A percentile compares a stretch with the other conserved stretches of the same genome.
These are phyloP conservation scores for Magnaporthiopsis incrustans DNA, from an alignment of 2,329 filamentous ascomycete genomes.

Conservation along the genomic window DNA sequence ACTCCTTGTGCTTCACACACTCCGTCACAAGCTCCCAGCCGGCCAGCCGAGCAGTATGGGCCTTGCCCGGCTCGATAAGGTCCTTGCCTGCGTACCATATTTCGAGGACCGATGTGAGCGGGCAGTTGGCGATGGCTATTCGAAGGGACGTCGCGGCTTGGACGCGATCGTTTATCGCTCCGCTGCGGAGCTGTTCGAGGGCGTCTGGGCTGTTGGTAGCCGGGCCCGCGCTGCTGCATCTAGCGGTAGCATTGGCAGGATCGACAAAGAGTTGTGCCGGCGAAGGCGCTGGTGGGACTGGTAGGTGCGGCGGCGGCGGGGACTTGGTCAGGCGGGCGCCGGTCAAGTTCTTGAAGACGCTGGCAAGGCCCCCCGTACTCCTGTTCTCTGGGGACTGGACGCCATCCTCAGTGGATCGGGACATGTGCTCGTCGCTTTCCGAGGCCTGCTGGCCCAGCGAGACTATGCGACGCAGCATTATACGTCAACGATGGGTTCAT, in stretches of 20 bases:
- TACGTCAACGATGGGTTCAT: slow-evolving; percentile 20
- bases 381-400: slow-evolving; percentile 46
- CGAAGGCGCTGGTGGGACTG: slow-evolving; percentile 24
- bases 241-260: slow-evolving; percentile 11
- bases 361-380: slow-evolving; percentile 48
- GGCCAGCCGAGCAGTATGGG: slow-evolving; percentile 44
- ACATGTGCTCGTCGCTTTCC: slow-evolving; percentile 46
- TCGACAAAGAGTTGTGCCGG: slow-evolving; percentile 22
- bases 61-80: slow-evolving; percentile 49
- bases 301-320: slow-evolving; percentile 30
- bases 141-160: slow-evolving; percentile 50
- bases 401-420: slow-evolving; percentile 51
- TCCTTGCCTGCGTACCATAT: slow-evolving; percentile 62
- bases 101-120: slow-evolving; percentile 48
- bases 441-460: slow-evolving; percentile 33
- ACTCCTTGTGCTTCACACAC: slow-evolving; percentile 53
- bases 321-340: slow-evolving; percentile 46
- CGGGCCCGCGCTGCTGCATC: slow-evolving; percentile 2
- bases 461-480: slow-evolving; percentile 34
- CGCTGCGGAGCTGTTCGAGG: slow-evolving; percentile 46
- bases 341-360: slow-evolving; percentile 56
- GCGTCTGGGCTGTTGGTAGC: slow-evolving; percentile 40
- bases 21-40: slow-evolving; percentile 60
- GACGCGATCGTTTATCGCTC: slow-evolving; percentile 43
- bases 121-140: slow-evolving; percentile 48